These are phyloP conservation scores for Xanthoparmelia taractica DNA, from an alignment of 495 filamentous ascomycete genomes.

Conservation along the genomic window DNA sequence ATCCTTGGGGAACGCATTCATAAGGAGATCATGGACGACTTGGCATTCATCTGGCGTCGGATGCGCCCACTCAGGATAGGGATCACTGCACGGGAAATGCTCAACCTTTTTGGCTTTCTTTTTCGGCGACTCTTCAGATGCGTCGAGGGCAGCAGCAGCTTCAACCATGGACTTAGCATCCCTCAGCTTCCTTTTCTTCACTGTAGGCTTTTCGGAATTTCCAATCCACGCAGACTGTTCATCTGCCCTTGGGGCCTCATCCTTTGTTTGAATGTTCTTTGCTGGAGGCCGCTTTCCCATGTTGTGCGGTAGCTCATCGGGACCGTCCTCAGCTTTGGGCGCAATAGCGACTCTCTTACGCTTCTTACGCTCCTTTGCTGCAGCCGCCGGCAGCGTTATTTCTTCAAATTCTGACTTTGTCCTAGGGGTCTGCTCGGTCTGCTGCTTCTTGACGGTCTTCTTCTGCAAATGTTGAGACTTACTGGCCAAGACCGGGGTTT, in stretches of 20 bases:
- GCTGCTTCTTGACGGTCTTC: neutral
- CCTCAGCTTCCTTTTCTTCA: constrained; percentile 18
- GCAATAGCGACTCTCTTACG: constrained; percentile 23
- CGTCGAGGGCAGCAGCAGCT: constrained; percentile 6
- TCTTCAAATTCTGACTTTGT: neutral
- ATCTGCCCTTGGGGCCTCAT: neutral
- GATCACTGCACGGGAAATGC: constrained; percentile 42
- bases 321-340: constrained; percentile 18
- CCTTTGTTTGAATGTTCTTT: neutral
- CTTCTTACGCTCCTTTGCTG: constrained; percentile 27
- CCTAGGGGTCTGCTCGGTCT: neutral
- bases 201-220: neutral
- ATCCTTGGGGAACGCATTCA: constrained; percentile 55
- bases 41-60: constrained; percentile 69
- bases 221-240: neutral
- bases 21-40: constrained; percentile 63
- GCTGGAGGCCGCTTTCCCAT: constrained; percentile 27
- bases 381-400: neutral
- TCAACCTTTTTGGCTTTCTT: constrained; percentile 27
- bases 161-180: constrained; percentile 14
- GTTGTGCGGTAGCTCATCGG: constrained; percentile 41
- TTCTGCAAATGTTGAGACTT: neutral
- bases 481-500: neutral
- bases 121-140: constrained; percentile 13
- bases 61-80: constrained; percentile 60